These are phyloP conservation scores for Talaromyces nanjingensis DNA, from an alignment of 495 filamentous ascomycete genomes.

Conservation along the genomic window DNA sequence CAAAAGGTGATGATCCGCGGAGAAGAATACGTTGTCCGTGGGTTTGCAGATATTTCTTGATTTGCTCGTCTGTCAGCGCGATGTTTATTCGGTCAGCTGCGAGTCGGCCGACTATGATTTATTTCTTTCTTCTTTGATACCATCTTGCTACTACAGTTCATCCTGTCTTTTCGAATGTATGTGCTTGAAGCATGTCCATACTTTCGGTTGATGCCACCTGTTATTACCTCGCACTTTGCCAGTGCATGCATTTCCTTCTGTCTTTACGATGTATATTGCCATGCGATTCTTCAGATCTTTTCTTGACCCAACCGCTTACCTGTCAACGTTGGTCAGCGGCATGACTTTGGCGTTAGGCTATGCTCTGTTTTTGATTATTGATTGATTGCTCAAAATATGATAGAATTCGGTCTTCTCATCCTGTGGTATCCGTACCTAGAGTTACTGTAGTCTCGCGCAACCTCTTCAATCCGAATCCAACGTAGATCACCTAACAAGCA, in stretches of 20 bases:
- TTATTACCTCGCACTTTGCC: background rate
- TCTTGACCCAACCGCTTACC: background rate
- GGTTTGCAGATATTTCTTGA: slow-evolving; percentile 18
- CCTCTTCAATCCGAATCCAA: no score
- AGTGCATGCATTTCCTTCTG: background rate
- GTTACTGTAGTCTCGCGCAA: no score
- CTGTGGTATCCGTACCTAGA: no score
- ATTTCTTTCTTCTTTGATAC: slow-evolving; percentile 6
- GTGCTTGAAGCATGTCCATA: background rate
- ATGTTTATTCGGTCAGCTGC: background rate
- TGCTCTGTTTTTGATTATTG: background rate
- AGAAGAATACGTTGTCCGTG: slow-evolving; percentile 26
- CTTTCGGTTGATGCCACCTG: background rate
- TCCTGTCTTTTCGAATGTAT: background rate
- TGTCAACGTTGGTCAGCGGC: background rate
- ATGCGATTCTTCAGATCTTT: background rate
- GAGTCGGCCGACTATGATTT: background rate
- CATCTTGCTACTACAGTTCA: slow-evolving; percentile 6
- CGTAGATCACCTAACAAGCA: no score
- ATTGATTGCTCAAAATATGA: slow-evolving; percentile 4
- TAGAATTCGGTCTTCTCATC: background rate
- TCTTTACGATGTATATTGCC: background rate
- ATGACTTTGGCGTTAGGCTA: background rate
- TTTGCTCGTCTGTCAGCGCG: background rate
- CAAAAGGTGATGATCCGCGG: slow-evolving; percentile 22